phyloP scores from a whole-genome alignment of 2,329 filamentous ascomycete genomes.

The Sordariomycetes sp. region DNA sequence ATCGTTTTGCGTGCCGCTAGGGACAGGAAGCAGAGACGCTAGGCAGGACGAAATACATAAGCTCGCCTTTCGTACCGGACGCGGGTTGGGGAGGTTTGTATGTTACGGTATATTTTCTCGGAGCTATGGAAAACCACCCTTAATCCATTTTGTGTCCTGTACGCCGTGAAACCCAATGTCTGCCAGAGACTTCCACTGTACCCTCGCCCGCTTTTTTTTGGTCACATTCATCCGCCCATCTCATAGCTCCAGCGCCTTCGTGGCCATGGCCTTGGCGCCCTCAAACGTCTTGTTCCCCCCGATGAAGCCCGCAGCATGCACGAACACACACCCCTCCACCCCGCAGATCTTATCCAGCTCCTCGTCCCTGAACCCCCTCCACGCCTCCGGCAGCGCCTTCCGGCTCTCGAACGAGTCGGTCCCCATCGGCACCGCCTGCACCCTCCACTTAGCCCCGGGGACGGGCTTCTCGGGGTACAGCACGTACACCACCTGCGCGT shows the following conservation, averaged over 20 bases:
- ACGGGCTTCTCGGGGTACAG: conserved; percentile 77
- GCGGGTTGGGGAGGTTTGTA: background rate
- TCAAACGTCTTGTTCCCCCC: conserved; percentile 90
- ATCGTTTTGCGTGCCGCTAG: background rate
- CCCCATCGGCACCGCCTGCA: conserved; percentile 80
- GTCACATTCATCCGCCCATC: background rate
- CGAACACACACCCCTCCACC: conserved; percentile 71
- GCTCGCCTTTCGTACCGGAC: background rate
- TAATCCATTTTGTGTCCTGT: background rate
- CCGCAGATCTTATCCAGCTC: conserved; percentile 65
- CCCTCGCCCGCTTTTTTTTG: too few species aligned
- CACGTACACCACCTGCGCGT: conserved; percentile 60
- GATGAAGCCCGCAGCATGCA: conserved; percentile 92
- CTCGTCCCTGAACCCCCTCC: conserved; percentile 83
- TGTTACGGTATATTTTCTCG: background rate
- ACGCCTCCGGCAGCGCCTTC: conserved; percentile 80
- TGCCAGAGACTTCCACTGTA: background rate
- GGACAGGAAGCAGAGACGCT: background rate
- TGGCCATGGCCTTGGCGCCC: conserved; percentile 76
- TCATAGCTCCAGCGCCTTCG: conserved; percentile 48
- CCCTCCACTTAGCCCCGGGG: conserved; percentile 76
- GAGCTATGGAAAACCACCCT: background rate
- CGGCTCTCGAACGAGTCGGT: conserved; percentile 85
- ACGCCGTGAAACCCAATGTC: background rate
- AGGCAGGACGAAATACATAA: background rate